These are phyloP conservation scores for Cytospora leucostoma DNA, from an alignment of 2,329 filamentous ascomycete species.

Conservation along the genomic window DNA sequence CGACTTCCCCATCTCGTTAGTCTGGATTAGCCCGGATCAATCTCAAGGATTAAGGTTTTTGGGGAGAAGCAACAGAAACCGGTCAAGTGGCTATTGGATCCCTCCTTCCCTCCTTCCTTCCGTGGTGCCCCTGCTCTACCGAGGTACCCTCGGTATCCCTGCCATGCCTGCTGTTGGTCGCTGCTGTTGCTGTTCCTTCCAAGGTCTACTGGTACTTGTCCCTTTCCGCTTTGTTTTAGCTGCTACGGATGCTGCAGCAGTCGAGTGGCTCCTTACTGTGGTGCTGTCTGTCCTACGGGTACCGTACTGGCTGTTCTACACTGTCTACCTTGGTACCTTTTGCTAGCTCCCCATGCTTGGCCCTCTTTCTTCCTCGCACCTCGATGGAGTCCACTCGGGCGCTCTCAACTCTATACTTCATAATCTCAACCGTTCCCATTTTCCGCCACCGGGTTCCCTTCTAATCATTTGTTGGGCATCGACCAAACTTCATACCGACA, in stretches of 20 bases:
- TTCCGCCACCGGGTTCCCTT: neutral
- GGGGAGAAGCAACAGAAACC: neutral
- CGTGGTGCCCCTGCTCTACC: neutral
- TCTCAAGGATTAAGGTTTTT: neutral
- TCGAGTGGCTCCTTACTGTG: neutral
- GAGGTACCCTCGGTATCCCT: too few species aligned
- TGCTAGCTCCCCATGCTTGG: neutral
- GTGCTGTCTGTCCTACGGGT: neutral
- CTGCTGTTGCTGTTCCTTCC: too few species aligned
- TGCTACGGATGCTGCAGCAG: neutral
- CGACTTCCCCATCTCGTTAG: neutral
- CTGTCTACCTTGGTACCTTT: neutral
- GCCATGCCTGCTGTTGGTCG: too few species aligned
- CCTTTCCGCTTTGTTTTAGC: neutral
- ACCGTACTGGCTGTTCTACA: neutral
- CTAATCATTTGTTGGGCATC: neutral
- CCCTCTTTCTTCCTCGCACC: neutral
- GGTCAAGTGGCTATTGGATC: neutral
- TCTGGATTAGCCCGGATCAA: neutral
- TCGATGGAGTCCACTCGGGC: neutral
- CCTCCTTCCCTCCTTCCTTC: neutral
- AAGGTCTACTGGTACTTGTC: too few species aligned
- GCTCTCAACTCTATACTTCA: neutral
- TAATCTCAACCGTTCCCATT: neutral
- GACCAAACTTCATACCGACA: too few species aligned